Percentiles rank a stretch among this genome's conserved stretches.
phyloP scores from a whole-genome alignment of 2,329 filamentous ascomycete species.

The Zelopaecilomyces penicillatus region DNA sequence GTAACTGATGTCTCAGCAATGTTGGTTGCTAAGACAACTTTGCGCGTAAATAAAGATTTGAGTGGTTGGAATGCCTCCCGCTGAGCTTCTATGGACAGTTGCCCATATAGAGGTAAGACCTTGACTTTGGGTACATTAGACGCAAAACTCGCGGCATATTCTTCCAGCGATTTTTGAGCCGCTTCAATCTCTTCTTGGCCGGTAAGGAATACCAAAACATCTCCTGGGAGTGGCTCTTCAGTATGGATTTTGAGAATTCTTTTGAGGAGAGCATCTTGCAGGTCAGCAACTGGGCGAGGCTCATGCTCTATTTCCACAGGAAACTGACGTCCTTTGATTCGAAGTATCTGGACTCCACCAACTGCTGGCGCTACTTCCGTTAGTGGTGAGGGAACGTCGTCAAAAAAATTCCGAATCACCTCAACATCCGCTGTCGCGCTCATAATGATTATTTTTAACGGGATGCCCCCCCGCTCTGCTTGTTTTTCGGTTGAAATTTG shows the following conservation, averaged over 20 bases:
- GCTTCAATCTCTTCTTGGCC: conserved; percentile 90
- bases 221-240: conserved; percentile 84
- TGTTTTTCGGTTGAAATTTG: conserved; percentile 59
- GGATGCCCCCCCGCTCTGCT: conserved; percentile 58
- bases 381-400: conserved; percentile 16
- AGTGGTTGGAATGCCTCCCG: conserved; percentile 76
- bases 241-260: conserved; percentile 79
- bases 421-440: conserved; percentile 91
- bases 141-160: conserved; percentile 64
- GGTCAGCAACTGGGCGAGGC: conserved; percentile 64
- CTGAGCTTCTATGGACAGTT: conserved; percentile 78
- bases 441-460: conserved; percentile 89
- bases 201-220: conserved; percentile 85
- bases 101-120: conserved; percentile 79
- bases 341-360: conserved; percentile 35
- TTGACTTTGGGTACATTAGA: conserved; percentile 64
- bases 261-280: conserved; percentile 73
- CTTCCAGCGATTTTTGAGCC: conserved; percentile 70
- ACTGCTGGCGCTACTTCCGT: conserved; percentile 5
- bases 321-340: conserved; percentile 80
- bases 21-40: conserved; percentile 88
- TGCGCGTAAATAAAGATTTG: conserved; percentile 64
- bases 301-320: conserved; percentile 75
- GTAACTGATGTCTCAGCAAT: conserved; percentile 99
- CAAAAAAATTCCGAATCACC: conserved; percentile 68